Percentiles rank a stretch among this genome's conserved stretches.
Evolutionary conservation across 345 rosid genomes (phyloP).

Genomic region (Ceriops tagal): DNA sequence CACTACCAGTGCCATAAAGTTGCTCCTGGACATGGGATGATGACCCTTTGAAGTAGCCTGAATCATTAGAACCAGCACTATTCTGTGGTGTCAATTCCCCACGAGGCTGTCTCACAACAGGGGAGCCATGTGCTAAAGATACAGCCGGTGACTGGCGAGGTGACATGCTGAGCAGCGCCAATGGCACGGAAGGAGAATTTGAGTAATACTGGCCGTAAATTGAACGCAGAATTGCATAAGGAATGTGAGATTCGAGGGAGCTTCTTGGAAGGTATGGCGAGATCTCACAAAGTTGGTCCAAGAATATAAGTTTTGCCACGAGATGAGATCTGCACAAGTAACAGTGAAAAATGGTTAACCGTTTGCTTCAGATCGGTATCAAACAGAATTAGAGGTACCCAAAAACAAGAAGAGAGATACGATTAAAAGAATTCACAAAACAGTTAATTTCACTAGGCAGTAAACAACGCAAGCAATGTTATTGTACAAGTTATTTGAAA

Average conservation of each 20-base stretch:
- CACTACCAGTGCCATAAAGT: constrained; percentile 43
- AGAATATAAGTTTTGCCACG: constrained; percentile 86
- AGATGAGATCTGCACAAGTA: constrained; percentile 70
- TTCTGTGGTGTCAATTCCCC: constrained; percentile 79
- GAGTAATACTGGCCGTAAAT: constrained; percentile 85
- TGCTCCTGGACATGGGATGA: constrained; percentile 73
- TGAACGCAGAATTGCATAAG: constrained; percentile 80
- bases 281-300: constrained; percentile 91
- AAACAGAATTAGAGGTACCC: too few relatives aligned
- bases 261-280: constrained; percentile 90
- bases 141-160: constrained; percentile 76
- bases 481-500: too few relatives aligned
- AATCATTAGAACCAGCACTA: constrained; percentile 39
- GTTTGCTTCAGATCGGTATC: neutral
- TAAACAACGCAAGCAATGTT: too few relatives aligned
- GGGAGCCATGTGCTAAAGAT: constrained; percentile 67
- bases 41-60: constrained; percentile 70
- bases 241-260: constrained; percentile 79
- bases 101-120: constrained; percentile 52
- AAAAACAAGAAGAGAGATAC: too few relatives aligned
- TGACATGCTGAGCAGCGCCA: constrained; percentile 47
- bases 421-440: too few relatives aligned
- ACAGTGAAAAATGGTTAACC: neutral
- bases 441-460: too few relatives aligned
- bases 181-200: constrained; percentile 60